Evolutionary conservation across 345 rosid genomes (phyloP).

Genomic region (Brassica incana): DNA sequence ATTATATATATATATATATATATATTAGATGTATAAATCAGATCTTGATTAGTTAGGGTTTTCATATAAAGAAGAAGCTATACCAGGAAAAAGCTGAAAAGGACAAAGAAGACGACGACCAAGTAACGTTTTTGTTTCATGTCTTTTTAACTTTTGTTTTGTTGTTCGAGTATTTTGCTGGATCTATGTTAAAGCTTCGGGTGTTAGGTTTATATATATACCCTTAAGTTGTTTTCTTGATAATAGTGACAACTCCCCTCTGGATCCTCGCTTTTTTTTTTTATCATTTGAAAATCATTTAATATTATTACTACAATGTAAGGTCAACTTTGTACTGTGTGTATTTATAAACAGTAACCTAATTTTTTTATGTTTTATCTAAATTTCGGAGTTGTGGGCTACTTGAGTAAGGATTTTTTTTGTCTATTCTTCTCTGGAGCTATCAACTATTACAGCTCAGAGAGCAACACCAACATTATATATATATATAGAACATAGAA

Average conservation of each 20-base stretch:
- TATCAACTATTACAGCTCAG: slow-evolving; percentile 33
- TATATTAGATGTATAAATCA: not conserved
- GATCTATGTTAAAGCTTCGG: slow-evolving; percentile 31
- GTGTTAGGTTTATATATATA: slow-evolving; percentile 21
- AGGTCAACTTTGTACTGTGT: not conserved
- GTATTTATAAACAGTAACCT: not conserved
- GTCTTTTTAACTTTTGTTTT: slow-evolving; percentile 23
- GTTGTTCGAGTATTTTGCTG: not conserved
- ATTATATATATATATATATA: not conserved
- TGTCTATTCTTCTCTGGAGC: slow-evolving; percentile 21
- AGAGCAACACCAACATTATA: slow-evolving; percentile 19
- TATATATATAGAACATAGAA: not conserved
- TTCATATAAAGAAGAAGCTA: slow-evolving; percentile 6
- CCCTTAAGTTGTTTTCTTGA: not conserved
- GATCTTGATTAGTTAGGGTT: slow-evolving; percentile 24
- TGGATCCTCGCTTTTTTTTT: not conserved
- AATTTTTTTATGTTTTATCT: not conserved
- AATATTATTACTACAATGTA: not conserved
- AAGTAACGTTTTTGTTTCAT: slow-evolving; percentile 38
- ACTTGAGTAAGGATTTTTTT: slow-evolving; percentile 1
- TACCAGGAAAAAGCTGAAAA: slow-evolving; percentile 37
- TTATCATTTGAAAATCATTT: too few species aligned
- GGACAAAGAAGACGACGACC: slow-evolving; percentile 27
- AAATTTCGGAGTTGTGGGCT: not conserved
- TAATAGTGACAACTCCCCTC: not conserved